Percentiles rank a stretch among this genome's conserved stretches.
Conservation (phyloP, 169 alveolate genomes). For the Neospora caninum region DNA sequence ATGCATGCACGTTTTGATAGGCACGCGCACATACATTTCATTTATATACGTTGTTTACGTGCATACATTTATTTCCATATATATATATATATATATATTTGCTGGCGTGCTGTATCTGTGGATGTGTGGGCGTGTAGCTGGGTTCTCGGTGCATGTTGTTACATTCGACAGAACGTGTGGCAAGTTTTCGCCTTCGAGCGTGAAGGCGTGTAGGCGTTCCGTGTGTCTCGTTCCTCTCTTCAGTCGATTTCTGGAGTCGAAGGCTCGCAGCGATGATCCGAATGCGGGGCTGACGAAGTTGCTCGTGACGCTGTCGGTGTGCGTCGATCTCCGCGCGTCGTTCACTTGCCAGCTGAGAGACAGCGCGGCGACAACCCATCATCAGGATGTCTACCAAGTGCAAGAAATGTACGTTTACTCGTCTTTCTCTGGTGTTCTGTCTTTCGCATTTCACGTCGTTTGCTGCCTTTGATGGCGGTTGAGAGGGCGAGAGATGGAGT, state of each 20-base stretch:
- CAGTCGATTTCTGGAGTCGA: conserved; percentile 45
- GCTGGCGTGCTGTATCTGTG: background rate
- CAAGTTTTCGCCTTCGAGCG: no score
- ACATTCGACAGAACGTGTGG: background rate
- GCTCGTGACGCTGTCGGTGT: conserved; percentile 43
- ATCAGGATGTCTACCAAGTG: background rate
- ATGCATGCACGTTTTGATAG: no score
- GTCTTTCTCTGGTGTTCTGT: no score
- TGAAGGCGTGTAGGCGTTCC: no score
- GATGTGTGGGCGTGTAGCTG: no score
- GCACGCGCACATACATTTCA: background rate
- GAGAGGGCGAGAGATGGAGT: background rate
- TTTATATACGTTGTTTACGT: background rate
- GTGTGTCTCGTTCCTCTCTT: no score
- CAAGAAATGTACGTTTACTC: conserved; percentile 1
- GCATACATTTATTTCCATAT: background rate
- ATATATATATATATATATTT: no score
- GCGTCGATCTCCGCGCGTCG: conserved; percentile 32
- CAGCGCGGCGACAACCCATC: background rate
- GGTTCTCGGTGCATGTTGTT: no score
- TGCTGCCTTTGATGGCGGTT: background rate
- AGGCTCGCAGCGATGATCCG: conserved; percentile 45
- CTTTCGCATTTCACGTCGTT: background rate
- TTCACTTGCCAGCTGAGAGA: conserved; percentile 36
- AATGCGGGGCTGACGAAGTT: conserved; percentile 46